A percentile compares a stretch with the other conserved stretches of the same genome.
phyloP scores from a whole-genome alignment of 2,329 filamentous ascomycete genomes.

The Pyricularia pennisetigena region DNA sequence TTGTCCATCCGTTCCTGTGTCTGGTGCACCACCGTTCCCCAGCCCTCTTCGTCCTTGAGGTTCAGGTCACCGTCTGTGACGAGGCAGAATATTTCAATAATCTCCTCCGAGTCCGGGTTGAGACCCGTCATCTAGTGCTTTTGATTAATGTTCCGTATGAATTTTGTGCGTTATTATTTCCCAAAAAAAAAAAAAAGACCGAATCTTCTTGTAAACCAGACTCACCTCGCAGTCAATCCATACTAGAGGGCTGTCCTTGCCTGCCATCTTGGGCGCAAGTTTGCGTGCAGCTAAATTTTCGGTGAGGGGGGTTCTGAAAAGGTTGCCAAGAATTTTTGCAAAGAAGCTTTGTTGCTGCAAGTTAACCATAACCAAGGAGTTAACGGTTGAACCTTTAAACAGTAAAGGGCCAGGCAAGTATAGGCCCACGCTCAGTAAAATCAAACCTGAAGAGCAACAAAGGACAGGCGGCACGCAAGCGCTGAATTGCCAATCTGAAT shows the following conservation, averaged over 20 bases:
- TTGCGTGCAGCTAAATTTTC: not conserved
- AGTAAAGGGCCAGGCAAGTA: too few relatives aligned
- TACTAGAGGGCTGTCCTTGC: slow-evolving; percentile 52
- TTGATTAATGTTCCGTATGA: not conserved
- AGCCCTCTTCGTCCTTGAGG: slow-evolving; percentile 66
- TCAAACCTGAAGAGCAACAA: too few relatives aligned
- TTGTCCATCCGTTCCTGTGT: slow-evolving; percentile 56
- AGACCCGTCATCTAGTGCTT: slow-evolving; percentile 76
- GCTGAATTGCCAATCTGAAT: not conserved
- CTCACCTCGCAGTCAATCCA: slow-evolving; percentile 68
- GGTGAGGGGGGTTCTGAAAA: not conserved
- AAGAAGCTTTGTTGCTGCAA: not conserved
- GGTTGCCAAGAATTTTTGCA: not conserved
- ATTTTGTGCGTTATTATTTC: too few relatives aligned
- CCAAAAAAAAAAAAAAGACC: too few relatives aligned
- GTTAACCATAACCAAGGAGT: too few relatives aligned
- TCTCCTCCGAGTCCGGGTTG: slow-evolving; percentile 66
- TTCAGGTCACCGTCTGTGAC: slow-evolving; percentile 75
- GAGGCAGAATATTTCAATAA: slow-evolving; percentile 87
- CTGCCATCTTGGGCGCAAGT: slow-evolving; percentile 8
- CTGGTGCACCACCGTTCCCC: slow-evolving; percentile 71
- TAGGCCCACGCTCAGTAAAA: too few relatives aligned
- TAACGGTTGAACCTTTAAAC: too few relatives aligned
- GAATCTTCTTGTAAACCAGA: not conserved
- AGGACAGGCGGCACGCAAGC: too few relatives aligned